Base-by-base conservation (phyloP, 139 green algal species). In the Closterium sp. region DNA sequence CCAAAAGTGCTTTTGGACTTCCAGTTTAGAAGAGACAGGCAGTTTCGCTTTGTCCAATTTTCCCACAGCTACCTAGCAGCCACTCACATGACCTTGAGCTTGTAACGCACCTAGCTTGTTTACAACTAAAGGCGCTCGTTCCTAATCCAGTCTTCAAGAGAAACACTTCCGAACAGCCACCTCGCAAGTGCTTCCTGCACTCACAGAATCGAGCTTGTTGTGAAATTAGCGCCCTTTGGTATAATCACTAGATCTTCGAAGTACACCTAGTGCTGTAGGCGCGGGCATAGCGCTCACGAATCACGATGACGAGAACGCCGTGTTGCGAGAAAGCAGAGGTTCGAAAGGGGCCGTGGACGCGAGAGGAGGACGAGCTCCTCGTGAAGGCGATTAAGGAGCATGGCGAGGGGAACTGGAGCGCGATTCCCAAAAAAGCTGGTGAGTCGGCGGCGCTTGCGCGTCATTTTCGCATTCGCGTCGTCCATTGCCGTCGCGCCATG, bases 271-370 rank as follows among this genome's bases (percentile, higher is more conserved):
- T 76, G 55, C 9, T 76, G 16, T 76, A 76, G 55, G 9, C 55
- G 55, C 55, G 9, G 55, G 25, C 55, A 19, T 76, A 76, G 55
- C 16, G 16, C 3, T 76, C 55, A 10, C 55, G 55, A 76, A 76
- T 86, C 21, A 86, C 83, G 83, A 86, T 86, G 83, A 86, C 83
- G 30, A 32, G 83, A 34, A 33, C 83, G 7, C 83, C 83, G 30
- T 86, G 83, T 28, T 86, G 83, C 83, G 83, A 86, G 16, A 86
- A 86, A 23, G 83, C 30, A 2, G 83, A 86, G 83, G 83, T 86
- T 16, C 83, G 83, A 23, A 93, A 93, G 90, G 90, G 90, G 31
- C 90, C 90, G n/a, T 93, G 90, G 90, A 91, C 87, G 55, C 33
- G 31, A 69, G 87, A 93, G 21, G 90, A 93, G 90, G 90, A 93